Evolutionary conservation across 2,329 filamentous ascomycete genomes (phyloP).

Genomic region (Clonostachys chloroleuca): DNA sequence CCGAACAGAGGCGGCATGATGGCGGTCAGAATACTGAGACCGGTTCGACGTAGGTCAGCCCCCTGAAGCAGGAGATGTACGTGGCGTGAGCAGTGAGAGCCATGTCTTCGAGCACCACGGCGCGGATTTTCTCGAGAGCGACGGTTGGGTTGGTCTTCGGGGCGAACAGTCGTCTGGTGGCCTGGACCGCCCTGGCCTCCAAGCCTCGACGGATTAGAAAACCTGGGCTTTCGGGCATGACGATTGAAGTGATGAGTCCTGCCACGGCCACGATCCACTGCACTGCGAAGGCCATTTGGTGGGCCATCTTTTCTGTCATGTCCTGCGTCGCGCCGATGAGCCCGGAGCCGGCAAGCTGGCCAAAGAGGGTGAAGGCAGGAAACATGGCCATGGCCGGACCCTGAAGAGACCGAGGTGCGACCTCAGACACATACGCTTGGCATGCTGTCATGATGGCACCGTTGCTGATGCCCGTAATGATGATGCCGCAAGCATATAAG

Average conservation of each 20-base stretch:
- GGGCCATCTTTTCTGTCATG: conserved; percentile 20
- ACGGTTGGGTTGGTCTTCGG: conserved; percentile 4
- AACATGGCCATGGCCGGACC: conserved; percentile 42
- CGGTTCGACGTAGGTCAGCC: conserved; percentile 31
- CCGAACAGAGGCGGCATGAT: conserved; percentile 38
- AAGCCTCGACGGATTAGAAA: conserved; percentile 37
- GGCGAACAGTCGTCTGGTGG: conserved; percentile 38
- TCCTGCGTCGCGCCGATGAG: conserved; percentile 25
- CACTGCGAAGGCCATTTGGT: conserved; percentile 31
- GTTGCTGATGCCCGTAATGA: conserved; percentile 16
- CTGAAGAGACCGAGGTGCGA: conserved; percentile 35
- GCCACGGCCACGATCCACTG: conserved; percentile 38
- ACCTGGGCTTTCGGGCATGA: conserved; percentile 46
- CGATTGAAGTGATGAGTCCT: conserved; percentile 31
- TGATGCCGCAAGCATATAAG: conserved; percentile 15
- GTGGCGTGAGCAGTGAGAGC: conserved; percentile 30
- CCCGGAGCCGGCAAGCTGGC: conserved; percentile 38
- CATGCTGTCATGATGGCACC: conserved; percentile 36
- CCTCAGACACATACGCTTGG: conserved; percentile 45
- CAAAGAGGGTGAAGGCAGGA: conserved; percentile 41
- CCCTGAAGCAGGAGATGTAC: conserved; percentile 38
- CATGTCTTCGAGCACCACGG: conserved; percentile 33
- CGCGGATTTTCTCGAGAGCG: conserved; percentile 7
- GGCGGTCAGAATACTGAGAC: conserved; percentile 34
- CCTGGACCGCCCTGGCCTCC: conserved; percentile 30